These are phyloP conservation scores for Euryodendron excelsum DNA, from an alignment of 148 eudicot species.

Conservation along the genomic window DNA sequence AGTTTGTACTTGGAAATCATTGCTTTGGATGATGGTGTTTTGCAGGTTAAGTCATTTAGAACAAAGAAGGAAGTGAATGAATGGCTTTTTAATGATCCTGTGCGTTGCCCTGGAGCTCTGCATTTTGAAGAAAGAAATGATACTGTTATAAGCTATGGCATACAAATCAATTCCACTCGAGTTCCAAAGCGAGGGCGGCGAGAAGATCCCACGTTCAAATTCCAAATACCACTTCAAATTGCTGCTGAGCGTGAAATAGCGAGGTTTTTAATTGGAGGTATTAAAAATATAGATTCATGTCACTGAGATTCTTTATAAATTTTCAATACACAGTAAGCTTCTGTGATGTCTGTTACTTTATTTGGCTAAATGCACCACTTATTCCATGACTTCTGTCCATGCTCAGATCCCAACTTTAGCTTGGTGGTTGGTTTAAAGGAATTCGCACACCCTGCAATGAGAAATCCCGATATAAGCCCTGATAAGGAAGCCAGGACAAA, in stretches of 20 bases:
- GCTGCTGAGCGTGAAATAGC: constrained; percentile 96
- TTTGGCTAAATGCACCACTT: neutral
- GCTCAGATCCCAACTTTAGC: constrained; percentile 55
- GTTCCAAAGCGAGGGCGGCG: constrained; percentile 45
- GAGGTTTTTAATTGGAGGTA: constrained; percentile 71
- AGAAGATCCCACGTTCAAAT: constrained; percentile 84
- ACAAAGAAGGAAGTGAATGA: constrained; percentile 62
- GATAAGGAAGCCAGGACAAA: no score
- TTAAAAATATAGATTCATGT: neutral
- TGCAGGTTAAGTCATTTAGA: constrained; percentile 60
- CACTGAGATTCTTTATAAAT: constrained; percentile 28
- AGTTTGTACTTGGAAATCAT: no score
- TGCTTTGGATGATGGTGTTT: no score
- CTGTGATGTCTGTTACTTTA: neutral
- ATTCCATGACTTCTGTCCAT: constrained; percentile 14
- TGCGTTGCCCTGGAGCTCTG: constrained; percentile 76
- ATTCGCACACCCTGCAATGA: constrained; percentile 57
- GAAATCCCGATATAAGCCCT: constrained; percentile 2
- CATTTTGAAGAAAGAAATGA: constrained; percentile 65
- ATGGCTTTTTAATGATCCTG: constrained; percentile 77
- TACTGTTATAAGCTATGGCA: constrained; percentile 70
- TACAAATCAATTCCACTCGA: constrained; percentile 84
- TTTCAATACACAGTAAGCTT: neutral
- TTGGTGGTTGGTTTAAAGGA: constrained; percentile 79
- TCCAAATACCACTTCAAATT: constrained; percentile 88